These are phyloP conservation scores for Phytophthora pistaciae DNA, from an alignment of 352 stramenopile species.

Conservation along the genomic window DNA sequence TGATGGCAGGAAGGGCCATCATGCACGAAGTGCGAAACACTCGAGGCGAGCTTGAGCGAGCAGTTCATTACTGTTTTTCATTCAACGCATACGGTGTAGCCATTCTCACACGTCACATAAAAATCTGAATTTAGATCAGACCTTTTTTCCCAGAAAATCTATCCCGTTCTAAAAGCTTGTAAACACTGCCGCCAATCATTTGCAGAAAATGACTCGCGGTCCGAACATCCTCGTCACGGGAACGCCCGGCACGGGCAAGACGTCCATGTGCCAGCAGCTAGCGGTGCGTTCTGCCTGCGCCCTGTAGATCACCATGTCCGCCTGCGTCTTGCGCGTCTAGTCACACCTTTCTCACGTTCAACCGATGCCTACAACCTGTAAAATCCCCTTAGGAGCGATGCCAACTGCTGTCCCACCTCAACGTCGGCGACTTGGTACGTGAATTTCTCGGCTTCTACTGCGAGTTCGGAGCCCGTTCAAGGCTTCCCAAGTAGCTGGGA, in stretches of 20 bases:
- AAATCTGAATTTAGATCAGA: conserved; percentile 1
- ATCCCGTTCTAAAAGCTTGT: not conserved
- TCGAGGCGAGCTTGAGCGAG: no score
- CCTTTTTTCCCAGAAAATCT: conserved; percentile 1
- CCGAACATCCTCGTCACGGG: conserved; percentile 99
- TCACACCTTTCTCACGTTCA: conserved; percentile 10
- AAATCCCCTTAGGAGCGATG: conserved; percentile 67
- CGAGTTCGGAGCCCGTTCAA: conserved; percentile 2
- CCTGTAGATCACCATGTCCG: not conserved
- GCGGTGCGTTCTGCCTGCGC: conserved; percentile 50
- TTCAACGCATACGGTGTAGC: not conserved
- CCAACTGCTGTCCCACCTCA: conserved; percentile 91
- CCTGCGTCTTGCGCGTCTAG: conserved; percentile 12
- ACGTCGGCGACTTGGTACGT: conserved; percentile 93
- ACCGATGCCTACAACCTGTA: conserved; percentile 14
- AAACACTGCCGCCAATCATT: conserved; percentile 21
- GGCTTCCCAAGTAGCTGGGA: not conserved
- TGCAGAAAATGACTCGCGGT: conserved; percentile 51
- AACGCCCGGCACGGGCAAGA: conserved; percentile 97
- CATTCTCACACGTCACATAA: conserved; percentile 18
- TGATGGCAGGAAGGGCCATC: no score
- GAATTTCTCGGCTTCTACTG: conserved; percentile 13
- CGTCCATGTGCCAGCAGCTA: conserved; percentile 93
- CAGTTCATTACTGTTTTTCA: no score
- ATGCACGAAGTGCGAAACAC: no score